Evolutionary conservation across 768 basidiomycete genomes (phyloP), one percentile per base, ranked within the genome.

Genomic region (Coprinopsis strossmayeri): DNA sequence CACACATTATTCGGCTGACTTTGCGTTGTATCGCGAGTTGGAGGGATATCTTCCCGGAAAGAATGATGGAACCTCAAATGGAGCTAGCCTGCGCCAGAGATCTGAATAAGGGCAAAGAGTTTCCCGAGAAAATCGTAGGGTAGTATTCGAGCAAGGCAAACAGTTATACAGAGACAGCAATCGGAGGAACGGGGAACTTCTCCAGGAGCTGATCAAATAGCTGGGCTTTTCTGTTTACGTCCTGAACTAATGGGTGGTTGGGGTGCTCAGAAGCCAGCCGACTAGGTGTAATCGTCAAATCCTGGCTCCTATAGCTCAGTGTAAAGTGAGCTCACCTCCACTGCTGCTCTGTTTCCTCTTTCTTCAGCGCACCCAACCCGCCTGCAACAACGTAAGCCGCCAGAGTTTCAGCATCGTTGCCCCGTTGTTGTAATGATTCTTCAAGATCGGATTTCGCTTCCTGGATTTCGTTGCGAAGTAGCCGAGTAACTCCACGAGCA

Each of bases 391-490:
- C 72, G 59, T 74, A 71, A 1, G 81, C 87, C 5, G 84, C 86
- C 35, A 85, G 68, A 12, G 87, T 73, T 59, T 91, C 88, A 39
- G 74, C 64, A 56, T 87, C 79, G 7, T 62, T 74, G 50, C 70
- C 71, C 52, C 76, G 73, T 56, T 81, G 82, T 39, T 72, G 66
- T 20, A 85, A 61, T 11, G 87, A 81, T 61, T 91, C 88, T 54
- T 88, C 85, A 46, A 91, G 63, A 59, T 89, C 87, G 2, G 85
- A 87, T 62, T 79, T 81, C n/a, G 88, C 89, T 48, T 81, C 85
- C 20, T 72, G 66, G 41, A 87, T 67, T 56, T 91, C 87, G 51
- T 84, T 84, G 17, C 83, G 75, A 44, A 91, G 68, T n/a, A 91
- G 77, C 37, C 87, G 82, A 23, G 82, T 82, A 23, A 90, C 77